Evolutionary conservation across 2,329 filamentous ascomycete genomes (phyloP), one percentile per base, ranked within the genome.

Genomic region (Trichoderma semiorbis): DNA sequence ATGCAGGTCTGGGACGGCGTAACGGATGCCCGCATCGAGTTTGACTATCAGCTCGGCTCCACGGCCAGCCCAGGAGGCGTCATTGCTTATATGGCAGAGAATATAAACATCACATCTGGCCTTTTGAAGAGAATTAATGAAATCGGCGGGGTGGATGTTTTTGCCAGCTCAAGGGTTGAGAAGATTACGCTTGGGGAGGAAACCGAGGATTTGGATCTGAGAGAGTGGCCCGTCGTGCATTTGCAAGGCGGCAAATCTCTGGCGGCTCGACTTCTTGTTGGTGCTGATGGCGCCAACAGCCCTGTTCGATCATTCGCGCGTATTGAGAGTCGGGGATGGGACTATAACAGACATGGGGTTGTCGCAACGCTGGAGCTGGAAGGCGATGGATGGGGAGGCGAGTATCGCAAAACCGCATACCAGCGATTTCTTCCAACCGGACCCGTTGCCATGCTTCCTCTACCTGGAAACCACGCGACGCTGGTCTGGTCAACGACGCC

Each of bases 1-100:
- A 99, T 99, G 96, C 92, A 97, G 80, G 96, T 98, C 36, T 99
- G 97, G 96, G 96, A 99, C 80, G 97, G 95, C 74, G 89, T 97
- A 71, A 93, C 92, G 53, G 94, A 90, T 72, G 93, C 94, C 43
- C 89, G 91, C 76, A 96, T 99, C 79, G 92, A 93, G 76, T 99
- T 99, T 81, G 93, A 96, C 82, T 93, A 91, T 91, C 82, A 82
- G 26, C 83, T 83, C 6, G 80, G 79, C 57, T 79, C 83, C 18
- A 24, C 60, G 24, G 12, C 47, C 47, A 84, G 85, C 77, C 75
- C 73, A 79, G 83, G 84, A 78, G 88, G 85, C 73, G 92, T 90
- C 1, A 94, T 99, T 75, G 96, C 96, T 11, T 97, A 96, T 80
- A 99, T 99, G 95, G 93, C 91, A 55, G 97, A 99, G 85, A 99